Conservation (phyloP, 2,329 filamentous ascomycete genomes). For the Neofusicoccum sp. region DNA sequence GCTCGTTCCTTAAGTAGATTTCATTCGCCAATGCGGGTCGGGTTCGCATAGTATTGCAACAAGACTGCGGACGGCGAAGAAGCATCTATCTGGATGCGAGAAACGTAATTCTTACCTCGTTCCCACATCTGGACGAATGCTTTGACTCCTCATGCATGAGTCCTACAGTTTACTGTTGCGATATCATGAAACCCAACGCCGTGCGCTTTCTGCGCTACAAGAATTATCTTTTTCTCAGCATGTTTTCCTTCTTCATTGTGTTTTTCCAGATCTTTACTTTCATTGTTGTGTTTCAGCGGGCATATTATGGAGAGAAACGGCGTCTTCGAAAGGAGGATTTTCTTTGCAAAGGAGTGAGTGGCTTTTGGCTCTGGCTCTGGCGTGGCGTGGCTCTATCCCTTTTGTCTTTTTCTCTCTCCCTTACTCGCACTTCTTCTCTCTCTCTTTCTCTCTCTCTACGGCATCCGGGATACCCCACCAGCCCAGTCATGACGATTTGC, state of each 20-base stretch:
- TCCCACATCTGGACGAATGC: no score
- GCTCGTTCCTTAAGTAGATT: conserved; percentile 2
- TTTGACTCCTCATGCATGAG: no score
- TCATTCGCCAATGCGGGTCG: no score
- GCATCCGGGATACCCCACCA: no score
- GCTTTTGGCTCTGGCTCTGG: not conserved
- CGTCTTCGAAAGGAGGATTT: conserved; percentile 9
- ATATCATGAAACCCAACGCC: no score
- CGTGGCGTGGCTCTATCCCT: conserved; percentile 2
- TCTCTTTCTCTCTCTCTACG: not conserved
- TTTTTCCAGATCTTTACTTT: not conserved
- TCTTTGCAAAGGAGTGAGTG: not conserved
- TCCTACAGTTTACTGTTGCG: no score
- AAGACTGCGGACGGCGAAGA: no score
- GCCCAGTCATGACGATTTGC: no score
- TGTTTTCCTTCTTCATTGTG: conserved; percentile 7
- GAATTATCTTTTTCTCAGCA: not conserved
- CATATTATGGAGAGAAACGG: conserved; percentile 11
- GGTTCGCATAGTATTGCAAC: no score
- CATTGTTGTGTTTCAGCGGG: conserved; percentile 7
- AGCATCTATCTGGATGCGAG: no score
- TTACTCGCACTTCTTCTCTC: not conserved
- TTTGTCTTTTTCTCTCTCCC: not conserved
- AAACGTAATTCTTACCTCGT: no score
- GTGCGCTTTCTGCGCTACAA: no score